Base-by-base conservation (phyloP, 495 filamentous ascomycete genomes). In the Geoglossum glabrum region DNA sequence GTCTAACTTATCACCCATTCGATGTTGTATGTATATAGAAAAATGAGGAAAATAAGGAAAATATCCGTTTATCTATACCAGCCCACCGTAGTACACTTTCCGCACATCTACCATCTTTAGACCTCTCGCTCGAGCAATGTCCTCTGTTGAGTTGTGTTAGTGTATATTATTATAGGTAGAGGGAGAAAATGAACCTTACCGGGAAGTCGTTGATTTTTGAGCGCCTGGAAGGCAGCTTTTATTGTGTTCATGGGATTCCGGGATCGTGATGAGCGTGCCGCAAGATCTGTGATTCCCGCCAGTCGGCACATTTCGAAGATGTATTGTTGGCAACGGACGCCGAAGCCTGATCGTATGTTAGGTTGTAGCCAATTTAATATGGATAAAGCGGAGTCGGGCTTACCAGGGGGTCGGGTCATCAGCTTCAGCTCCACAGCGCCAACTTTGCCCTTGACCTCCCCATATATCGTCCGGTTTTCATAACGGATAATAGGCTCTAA, bases 181-280 rank as follows among this genome's bases (percentile, higher is more conserved):
- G 7, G 25, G 30, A 33, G 6, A 5, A 43, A 30, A 10, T 25
- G 17, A 58, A 27, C 5, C 56, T 17, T 58, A 58, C 56, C 56
- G 10, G 93, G 93, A 62, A 90, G 71, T 59, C 74, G 77, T 73
- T 99, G 92, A 71, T 70, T 83, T 71, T 77, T 74, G 49, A 99
- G 74, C 0, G 90, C 92, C 66, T 89, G 63, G 65, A 85, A 84
- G 30, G 85, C 79, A 15, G 92, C 90, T 73, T 96, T 96, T 63
- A 94, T 82, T 15, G 87, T 84, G 71, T 99, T 99, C 87, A 97
- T 93, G 56, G 84, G 85, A 75, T 96, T 99, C 58, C 87, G 73
- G 26, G 84, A 82, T 26, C 87, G 77, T 47, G 79, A 78, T 46
- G 93, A 85, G 36, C 77, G 77, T 19, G 87, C 92, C 7, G 86